phyloP scores from a whole-genome alignment of 2,329 filamentous ascomycete species.

The Penicillium sp. region DNA sequence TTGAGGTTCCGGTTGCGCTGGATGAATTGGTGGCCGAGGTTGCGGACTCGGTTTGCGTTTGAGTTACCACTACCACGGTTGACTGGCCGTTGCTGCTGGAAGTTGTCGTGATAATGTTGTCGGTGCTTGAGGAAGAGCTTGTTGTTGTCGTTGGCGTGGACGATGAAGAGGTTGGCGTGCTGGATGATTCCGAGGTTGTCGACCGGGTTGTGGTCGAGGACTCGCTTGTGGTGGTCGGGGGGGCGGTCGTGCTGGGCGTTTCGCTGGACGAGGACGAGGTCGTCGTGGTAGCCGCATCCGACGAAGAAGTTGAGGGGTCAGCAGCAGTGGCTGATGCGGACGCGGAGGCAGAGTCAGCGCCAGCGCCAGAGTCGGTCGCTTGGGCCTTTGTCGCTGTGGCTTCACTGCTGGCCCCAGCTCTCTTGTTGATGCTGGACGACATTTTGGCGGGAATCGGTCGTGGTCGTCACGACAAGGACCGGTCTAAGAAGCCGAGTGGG shows the following conservation, averaged over 20 bases:
- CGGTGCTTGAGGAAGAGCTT: constrained; percentile 14
- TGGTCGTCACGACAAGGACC: not conserved
- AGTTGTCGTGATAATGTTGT: constrained; percentile 14
- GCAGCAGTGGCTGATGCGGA: constrained; percentile 1
- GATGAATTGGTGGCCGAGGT: constrained; percentile 23
- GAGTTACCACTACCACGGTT: constrained; percentile 17
- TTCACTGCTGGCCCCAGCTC: not conserved
- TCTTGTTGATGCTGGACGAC: not conserved
- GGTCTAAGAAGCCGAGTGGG: not conserved
- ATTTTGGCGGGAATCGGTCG: not conserved
- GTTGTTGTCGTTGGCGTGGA: constrained; percentile 15
- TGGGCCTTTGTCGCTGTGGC: not conserved
- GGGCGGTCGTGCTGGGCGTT: constrained; percentile 15
- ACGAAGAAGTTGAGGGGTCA: constrained; percentile 7
- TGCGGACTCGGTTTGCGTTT: constrained; percentile 11
- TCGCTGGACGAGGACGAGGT: not conserved
- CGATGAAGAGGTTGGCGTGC: constrained; percentile 11
- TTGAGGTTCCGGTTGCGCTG: constrained; percentile 22
- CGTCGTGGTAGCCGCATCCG: constrained; percentile 2
- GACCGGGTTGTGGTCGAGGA: not conserved
- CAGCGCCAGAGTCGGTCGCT: not conserved
- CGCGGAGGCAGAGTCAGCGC: not conserved
- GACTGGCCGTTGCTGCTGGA: constrained; percentile 17
- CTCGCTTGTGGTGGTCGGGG: constrained; percentile 18
- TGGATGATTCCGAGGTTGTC: not conserved